Evolutionary conservation across 2,329 filamentous ascomycete species (phyloP).

Genomic region (Pseudopyricularia javanii): DNA sequence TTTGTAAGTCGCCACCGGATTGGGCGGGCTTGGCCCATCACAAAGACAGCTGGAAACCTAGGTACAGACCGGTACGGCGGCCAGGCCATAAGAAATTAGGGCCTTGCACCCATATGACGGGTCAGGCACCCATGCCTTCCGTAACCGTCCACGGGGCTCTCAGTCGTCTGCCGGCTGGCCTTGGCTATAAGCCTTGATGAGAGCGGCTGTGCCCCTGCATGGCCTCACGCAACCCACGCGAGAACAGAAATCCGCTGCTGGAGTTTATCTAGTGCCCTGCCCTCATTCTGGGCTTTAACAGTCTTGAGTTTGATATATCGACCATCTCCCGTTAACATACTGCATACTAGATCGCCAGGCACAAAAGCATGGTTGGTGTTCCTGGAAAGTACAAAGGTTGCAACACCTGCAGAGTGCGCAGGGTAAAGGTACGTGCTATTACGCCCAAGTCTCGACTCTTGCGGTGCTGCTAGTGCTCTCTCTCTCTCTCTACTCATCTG

Average conservation of each 20-base stretch:
- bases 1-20: too few relatives aligned
- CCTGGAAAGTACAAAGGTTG: conserved; percentile 53
- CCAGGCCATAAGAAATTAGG: not conserved
- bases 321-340: not conserved
- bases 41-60: not conserved
- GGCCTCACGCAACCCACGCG: not conserved
- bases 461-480: conserved; percentile 1
- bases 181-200: not conserved
- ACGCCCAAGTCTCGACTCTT: not conserved
- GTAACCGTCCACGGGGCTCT: not conserved
- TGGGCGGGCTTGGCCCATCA: too few relatives aligned
- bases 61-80: not conserved
- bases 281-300: not conserved
- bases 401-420: conserved; percentile 45
- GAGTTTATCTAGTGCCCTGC: not conserved
- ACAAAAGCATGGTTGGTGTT: conserved; percentile 41
- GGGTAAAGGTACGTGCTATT: conserved; percentile 38
- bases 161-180: not conserved
- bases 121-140: not conserved
- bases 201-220: not conserved
- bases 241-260: not conserved
- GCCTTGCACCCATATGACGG: not conserved
- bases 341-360: not conserved
- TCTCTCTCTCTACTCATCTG: not conserved
- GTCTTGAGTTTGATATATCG: not conserved